Evolutionary conservation across 1,284 basidiomycete genomes (phyloP), one percentile per base, ranked within the genome.

Genomic region (Puccinia brachypodii): DNA sequence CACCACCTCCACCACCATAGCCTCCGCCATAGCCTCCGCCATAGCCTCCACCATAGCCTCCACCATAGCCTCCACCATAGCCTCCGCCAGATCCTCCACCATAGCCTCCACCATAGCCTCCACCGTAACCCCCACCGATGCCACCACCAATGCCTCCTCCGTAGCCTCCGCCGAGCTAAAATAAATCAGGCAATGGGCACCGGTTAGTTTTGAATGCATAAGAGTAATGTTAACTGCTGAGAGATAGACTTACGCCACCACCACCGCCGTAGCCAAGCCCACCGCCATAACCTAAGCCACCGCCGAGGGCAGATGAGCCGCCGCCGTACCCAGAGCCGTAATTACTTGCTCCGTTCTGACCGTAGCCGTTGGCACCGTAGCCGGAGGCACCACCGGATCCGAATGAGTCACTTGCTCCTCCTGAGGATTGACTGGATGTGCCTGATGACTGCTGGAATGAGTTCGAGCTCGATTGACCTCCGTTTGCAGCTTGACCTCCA

Each of bases 381-480:
- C 68, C 68, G 40, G 40, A 28, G 4, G 68, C 68, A 22, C 40
- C 68, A 14, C 68, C 68, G 31, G 68, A 71, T 2, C 68, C 68
- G 25, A 25, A 71, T 1, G n/a, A 28, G 68, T 28, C 14, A n/a
- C n/a, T 47, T 2, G 68, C 68, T 3, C 40, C 68, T n/a, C 42
- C 42, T 2, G 68, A 71, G n/a, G 68, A 71, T 25, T 71, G 68
- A 14, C 40, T 47, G n/a, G 40, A 47, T 42, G 68, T 71, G 28
- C 68, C 68, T 1, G 68, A 71, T 14, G 68, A 71, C 42, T 71
- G 68, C 28, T 71, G 68, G 68, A 71, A 71, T 42, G 68, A 71
- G 40, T 22, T 71, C 4, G 68, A 71, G 44, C 68, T 71, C 9
- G 68, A 47, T 42, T 71, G 68, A 9, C 68, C 68, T 3, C 25